Evolutionary conservation across 129 eudicot genomes (phyloP).

Genomic region (Apium graveolens): DNA sequence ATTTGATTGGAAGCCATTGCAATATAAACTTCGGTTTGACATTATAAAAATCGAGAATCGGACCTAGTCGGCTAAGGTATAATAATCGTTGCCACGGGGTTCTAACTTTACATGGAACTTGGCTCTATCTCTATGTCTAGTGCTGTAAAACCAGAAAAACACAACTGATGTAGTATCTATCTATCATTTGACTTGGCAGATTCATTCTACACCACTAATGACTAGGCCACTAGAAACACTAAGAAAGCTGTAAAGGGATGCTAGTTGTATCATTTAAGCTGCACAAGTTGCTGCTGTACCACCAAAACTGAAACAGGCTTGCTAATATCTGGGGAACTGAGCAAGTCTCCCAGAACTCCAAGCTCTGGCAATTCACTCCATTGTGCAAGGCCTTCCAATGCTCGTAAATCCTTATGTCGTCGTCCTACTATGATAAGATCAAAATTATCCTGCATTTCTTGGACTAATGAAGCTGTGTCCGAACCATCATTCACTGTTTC

Average conservation of each 20-base stretch:
- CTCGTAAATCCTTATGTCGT: not conserved
- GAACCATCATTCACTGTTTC: not conserved
- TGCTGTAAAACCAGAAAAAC: not conserved
- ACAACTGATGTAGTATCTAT: not conserved
- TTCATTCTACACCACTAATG: not conserved
- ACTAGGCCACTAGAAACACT: not conserved
- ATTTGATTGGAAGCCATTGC: too few species aligned
- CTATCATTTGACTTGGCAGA: not conserved
- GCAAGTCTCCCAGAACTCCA: slow-evolving; percentile 15
- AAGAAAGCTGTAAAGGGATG: too few species aligned
- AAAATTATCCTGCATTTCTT: slow-evolving; percentile 1
- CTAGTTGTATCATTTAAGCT: slow-evolving; percentile 1
- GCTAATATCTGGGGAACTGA: slow-evolving; percentile 8
- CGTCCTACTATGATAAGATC: slow-evolving; percentile 9
- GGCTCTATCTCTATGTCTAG: too few species aligned
- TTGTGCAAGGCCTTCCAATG: not conserved
- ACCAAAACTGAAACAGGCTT: slow-evolving; percentile 18
- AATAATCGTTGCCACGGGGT: too few species aligned
- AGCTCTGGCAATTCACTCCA: slow-evolving; percentile 17
- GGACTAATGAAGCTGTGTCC: not conserved
- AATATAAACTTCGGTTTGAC: too few species aligned
- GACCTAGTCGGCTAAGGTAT: too few species aligned
- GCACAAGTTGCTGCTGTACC: slow-evolving; percentile 15
- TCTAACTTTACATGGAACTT: too few species aligned
- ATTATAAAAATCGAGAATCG: too few species aligned